Base-by-base conservation (phyloP, 2,329 filamentous ascomycete genomes). In the Aotearoamyces nothofagi region DNA sequence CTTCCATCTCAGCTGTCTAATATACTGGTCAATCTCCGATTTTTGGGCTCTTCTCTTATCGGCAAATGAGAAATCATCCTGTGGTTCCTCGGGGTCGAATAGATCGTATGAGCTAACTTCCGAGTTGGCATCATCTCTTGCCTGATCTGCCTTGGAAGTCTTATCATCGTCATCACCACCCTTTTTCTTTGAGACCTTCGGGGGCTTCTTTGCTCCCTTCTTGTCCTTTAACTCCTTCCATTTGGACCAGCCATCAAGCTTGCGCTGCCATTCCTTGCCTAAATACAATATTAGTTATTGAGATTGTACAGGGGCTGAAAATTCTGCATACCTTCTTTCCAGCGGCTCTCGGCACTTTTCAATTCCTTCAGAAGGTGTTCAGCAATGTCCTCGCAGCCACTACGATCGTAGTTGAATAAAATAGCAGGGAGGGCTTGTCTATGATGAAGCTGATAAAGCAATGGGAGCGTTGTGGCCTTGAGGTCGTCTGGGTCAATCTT, bases 361-460 rank as follows among this genome's bases (percentile, higher is more conserved):
- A 84, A 53, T 33, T 69, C 57, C 1, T 49, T 39, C 2, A 75
- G 46, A 0, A 84, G 40, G 1, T 51, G 42, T 14, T 48, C 39
- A 15, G 67, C 63, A 15, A 78, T 64, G 7, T 50, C 47, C 47
- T 83, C 78, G 41, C 80, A 86, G 16, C 56, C 50, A 2, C 50
- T 49, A 26, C 78, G 69, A 38, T 84, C 75, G 40, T 80, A 87
- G 44, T 81, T 80, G 57, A 87, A 87, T 2, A 84, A 49, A 9
- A 87, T 70, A 0, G 75, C 78, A 0, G 79, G 80, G 1, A 87
- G 57, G 0, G 74, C 76, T 31, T 69, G 64, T 32, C 71, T 66
- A 10, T 59, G 55, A 27, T 80, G 65, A 1, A 84, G 57, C 17
- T 71, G 62, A 10, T 55, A 60, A 0, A 78, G 54, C 16, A 81